Percentiles rank a stretch among this genome's conserved stretches.
Evolutionary conservation across 2,329 filamentous ascomycete genomes (phyloP).

Genomic region (Fusarium algeriense): DNA sequence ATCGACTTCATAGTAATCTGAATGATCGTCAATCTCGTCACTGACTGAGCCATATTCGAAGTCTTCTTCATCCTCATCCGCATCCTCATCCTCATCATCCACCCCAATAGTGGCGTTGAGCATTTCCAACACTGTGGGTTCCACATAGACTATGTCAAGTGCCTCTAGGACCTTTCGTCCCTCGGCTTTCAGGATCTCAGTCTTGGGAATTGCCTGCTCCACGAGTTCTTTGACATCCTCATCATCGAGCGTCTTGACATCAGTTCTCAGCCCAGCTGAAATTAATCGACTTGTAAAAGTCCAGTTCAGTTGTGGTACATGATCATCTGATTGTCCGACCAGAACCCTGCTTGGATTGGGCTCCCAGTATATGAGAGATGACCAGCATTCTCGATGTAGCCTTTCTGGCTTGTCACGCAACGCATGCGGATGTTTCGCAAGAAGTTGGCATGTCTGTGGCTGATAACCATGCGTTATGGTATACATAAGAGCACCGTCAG

Average conservation of each 20-base stretch:
- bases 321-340: constrained; percentile 12
- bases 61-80: constrained; percentile 20
- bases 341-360: constrained; percentile 11
- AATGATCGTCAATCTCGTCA: constrained; percentile 35
- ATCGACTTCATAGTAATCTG: constrained; percentile 27
- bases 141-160: constrained; percentile 43
- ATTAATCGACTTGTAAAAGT: constrained; percentile 42
- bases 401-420: constrained; percentile 36
- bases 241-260: constrained; percentile 40
- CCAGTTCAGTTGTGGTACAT: constrained; percentile 44
- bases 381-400: constrained; percentile 43
- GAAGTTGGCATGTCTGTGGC: constrained; percentile 44
- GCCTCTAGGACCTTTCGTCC: constrained; percentile 44
- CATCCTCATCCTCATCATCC: constrained; percentile 2
- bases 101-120: constrained; percentile 2
- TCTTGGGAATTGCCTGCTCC: constrained; percentile 38
- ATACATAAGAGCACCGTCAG: constrained; percentile 47
- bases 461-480: constrained; percentile 45
- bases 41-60: constrained; percentile 30
- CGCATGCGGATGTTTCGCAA: constrained; percentile 42
- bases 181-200: constrained; percentile 32
- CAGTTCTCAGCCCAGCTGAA: constrained; percentile 43
- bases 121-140: constrained; percentile 23
- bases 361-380: constrained; percentile 39
- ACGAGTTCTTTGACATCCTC: constrained; percentile 39